phyloP scores from a whole-genome alignment of 352 stramenopile species.

The Halophytophthora batemanensis region DNA sequence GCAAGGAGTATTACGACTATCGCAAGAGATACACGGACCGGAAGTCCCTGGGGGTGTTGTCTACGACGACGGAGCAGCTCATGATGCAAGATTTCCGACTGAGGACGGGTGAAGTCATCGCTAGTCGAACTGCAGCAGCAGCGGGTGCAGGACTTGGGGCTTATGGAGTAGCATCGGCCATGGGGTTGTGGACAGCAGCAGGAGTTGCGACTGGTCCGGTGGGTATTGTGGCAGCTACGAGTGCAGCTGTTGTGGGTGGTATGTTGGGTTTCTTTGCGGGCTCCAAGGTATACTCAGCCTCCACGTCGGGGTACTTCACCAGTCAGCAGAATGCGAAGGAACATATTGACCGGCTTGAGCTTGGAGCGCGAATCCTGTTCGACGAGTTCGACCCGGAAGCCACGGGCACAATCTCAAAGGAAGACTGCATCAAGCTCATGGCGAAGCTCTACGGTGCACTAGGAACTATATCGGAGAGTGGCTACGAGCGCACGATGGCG shows the following conservation, averaged over 20 bases:
- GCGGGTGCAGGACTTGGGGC: slow-evolving; percentile 70
- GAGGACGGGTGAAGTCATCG: slow-evolving; percentile 80
- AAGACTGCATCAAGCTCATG: slow-evolving; percentile 73
- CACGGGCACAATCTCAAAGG: slow-evolving; percentile 61
- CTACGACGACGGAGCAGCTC: slow-evolving; percentile 68
- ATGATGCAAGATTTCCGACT: slow-evolving; percentile 83
- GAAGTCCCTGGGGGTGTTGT: slow-evolving; percentile 63
- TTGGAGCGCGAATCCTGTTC: slow-evolving; percentile 80
- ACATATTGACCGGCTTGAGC: slow-evolving; percentile 80
- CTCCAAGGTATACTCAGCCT: slow-evolving; percentile 71
- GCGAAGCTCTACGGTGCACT: slow-evolving; percentile 72
- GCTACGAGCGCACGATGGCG: slow-evolving; percentile 53
- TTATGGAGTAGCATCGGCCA: slow-evolving; percentile 64
- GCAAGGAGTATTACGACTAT: slow-evolving; percentile 86
- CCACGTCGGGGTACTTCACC: slow-evolving; percentile 71
- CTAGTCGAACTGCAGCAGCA: slow-evolving; percentile 66
- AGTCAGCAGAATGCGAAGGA: slow-evolving; percentile 77
- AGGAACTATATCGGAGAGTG: slow-evolving; percentile 60
- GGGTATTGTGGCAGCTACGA: slow-evolving; percentile 71
- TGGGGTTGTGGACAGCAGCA: slow-evolving; percentile 82
- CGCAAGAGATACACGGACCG: slow-evolving; percentile 71
- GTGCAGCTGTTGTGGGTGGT: slow-evolving; percentile 75
- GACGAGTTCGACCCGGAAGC: slow-evolving; percentile 74
- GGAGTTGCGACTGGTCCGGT: slow-evolving; percentile 68
- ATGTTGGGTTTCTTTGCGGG: slow-evolving; percentile 85